phyloP scores from a whole-genome alignment of 192 early-diverging fungal genomes.

The Linnemannia exigua region DNA sequence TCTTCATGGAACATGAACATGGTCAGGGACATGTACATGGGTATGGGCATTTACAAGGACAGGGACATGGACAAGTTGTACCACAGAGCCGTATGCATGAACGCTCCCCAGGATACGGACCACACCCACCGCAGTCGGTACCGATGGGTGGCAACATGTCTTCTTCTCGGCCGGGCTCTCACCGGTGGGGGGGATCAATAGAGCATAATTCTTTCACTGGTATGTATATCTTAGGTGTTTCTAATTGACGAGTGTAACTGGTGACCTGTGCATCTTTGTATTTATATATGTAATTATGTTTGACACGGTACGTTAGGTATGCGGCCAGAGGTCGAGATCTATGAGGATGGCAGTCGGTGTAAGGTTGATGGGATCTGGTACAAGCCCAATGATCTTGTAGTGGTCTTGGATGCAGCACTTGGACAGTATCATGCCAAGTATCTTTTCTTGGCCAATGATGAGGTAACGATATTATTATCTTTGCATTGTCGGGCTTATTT shows the following conservation, averaged over 20 bases:
- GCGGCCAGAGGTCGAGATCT: slow-evolving; percentile 21
- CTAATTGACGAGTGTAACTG: not conserved
- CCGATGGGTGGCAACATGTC: not conserved
- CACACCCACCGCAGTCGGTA: not conserved
- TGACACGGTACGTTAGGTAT: too few relatives aligned
- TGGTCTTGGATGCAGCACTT: slow-evolving; percentile 22
- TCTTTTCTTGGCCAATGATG: slow-evolving; percentile 15
- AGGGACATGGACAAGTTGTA: not conserved
- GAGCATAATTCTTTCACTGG: not conserved
- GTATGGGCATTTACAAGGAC: not conserved
- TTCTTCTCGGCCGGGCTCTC: not conserved
- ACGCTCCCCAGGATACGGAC: not conserved
- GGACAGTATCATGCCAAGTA: slow-evolving; percentile 31
- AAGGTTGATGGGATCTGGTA: slow-evolving; percentile 27
- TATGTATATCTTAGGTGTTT: not conserved
- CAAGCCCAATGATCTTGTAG: slow-evolving; percentile 23
- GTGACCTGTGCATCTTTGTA: too few relatives aligned
- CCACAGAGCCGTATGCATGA: not conserved
- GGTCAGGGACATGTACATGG: not conserved
- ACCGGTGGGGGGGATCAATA: slow-evolving; percentile 1
- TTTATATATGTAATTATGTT: too few relatives aligned
- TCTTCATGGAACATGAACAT: not conserved
- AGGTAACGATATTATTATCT: not conserved
- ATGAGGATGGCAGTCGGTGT: slow-evolving; percentile 15
- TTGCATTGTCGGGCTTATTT: not conserved